A percentile compares a stretch with the other conserved stretches of the same genome.
These are phyloP conservation scores for Ephemerocybe angulata DNA, from an alignment of 768 basidiomycete species.

Conservation along the genomic window DNA sequence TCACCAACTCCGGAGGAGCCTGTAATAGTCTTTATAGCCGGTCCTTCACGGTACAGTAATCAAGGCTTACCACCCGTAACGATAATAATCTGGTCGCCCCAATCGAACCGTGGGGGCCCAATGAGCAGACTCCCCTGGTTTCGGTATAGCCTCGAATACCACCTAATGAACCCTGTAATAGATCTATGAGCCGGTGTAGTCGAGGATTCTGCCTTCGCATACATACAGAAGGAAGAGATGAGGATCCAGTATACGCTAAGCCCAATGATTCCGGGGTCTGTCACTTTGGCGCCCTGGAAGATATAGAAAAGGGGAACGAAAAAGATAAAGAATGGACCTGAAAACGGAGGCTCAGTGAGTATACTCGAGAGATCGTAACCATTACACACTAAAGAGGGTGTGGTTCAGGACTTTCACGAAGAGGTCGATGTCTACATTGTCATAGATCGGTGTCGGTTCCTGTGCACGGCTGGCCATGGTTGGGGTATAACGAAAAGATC, in stretches of 20 bases:
- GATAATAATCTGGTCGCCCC: conserved; percentile 86
- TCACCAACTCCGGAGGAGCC: conserved; percentile 89
- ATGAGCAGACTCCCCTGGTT: conserved; percentile 69
- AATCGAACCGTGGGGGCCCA: conserved; percentile 61
- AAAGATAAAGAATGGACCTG: conserved; percentile 82
- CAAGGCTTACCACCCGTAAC: conserved; percentile 77
- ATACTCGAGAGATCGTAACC: neutral
- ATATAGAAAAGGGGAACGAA: conserved; percentile 77
- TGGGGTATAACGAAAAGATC: conserved; percentile 1
- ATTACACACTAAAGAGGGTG: conserved; percentile 71
- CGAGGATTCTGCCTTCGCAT: no score
- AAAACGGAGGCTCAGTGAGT: conserved; percentile 1
- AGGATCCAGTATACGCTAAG: conserved; percentile 54
- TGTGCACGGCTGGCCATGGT: conserved; percentile 28
- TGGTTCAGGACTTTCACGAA: conserved; percentile 73
- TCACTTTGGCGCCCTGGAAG: conserved; percentile 59
- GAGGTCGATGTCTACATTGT: conserved; percentile 72
- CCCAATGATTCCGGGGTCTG: conserved; percentile 48
- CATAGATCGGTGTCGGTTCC: conserved; percentile 51
- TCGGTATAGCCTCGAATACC: conserved; percentile 49
- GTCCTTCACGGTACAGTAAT: neutral
- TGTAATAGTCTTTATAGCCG: conserved; percentile 24
- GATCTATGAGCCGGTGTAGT: neutral
- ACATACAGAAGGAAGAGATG: conserved; percentile 68
- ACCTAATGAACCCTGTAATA: neutral